A percentile compares a stretch with the other conserved stretches of the same genome.
phyloP scores from a whole-genome alignment of 495 filamentous ascomycete genomes.

The Extremus antarcticus region DNA sequence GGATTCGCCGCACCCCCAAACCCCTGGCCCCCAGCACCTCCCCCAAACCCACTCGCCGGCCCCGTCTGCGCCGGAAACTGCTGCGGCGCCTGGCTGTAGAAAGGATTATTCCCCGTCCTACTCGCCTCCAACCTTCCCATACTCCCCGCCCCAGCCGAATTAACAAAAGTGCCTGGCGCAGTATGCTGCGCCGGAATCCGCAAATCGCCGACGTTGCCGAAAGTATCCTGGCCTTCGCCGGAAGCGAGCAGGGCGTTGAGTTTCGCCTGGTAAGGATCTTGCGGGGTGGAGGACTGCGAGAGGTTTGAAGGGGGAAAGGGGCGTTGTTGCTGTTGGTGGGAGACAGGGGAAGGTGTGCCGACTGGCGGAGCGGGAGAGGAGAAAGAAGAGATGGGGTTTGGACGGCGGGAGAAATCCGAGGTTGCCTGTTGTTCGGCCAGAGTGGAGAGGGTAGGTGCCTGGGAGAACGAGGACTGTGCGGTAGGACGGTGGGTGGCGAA shows the following conservation, averaged over 20 bases:
- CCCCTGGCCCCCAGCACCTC: too few species aligned
- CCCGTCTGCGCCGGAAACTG: slow-evolving; percentile 71
- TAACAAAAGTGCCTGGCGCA: slow-evolving; percentile 92
- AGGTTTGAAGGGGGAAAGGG: slow-evolving; percentile 1
- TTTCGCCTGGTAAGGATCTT: slow-evolving; percentile 68
- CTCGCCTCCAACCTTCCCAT: slow-evolving; percentile 53
- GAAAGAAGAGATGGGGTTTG: slow-evolving; percentile 30
- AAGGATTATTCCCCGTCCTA: slow-evolving; percentile 84
- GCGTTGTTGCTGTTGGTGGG: slow-evolving; percentile 32
- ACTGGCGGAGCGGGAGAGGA: slow-evolving; percentile 19
- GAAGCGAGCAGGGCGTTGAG: slow-evolving; percentile 80
- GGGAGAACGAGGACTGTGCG: slow-evolving; percentile 13
- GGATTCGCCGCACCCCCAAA: slow-evolving; percentile 40
- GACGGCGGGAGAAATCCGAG: slow-evolving; percentile 27
- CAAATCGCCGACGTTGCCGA: slow-evolving; percentile 87
- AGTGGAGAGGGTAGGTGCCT: slow-evolving; percentile 41
- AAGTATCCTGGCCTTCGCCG: slow-evolving; percentile 92
- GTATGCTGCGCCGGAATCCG: slow-evolving; percentile 97
- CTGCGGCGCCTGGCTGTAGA: slow-evolving; percentile 42
- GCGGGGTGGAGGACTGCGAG: slow-evolving; percentile 29
- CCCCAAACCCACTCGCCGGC: slow-evolving; percentile 48
- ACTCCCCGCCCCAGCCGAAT: slow-evolving; percentile 70
- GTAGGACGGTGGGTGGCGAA: slow-evolving; percentile 57
- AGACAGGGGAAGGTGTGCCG: slow-evolving; percentile 8
- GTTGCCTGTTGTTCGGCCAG: slow-evolving; percentile 39